Evolutionary conservation across 257 asterid species (phyloP), one percentile per base, ranked within the genome.

Genomic region (Oldenlandia corymbosa): DNA sequence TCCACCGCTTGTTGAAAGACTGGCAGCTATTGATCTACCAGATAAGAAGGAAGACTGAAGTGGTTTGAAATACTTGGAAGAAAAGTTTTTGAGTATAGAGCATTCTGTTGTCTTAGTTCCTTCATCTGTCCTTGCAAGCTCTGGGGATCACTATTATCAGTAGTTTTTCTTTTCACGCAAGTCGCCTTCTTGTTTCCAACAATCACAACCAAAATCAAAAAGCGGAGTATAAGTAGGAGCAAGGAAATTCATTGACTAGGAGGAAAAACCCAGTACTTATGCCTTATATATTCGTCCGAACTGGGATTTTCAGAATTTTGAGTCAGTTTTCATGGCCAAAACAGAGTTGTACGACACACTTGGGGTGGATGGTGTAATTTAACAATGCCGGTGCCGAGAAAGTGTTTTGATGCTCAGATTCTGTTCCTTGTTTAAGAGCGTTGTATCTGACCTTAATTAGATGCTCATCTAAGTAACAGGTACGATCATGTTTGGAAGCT

Each of bases 1-100:
- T 73, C 99, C 99, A 70, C 99, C 96, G 13, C 80, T 92, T 26
- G 97, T 92, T 17, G 99, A 92, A 66, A 84, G 99, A 69, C 71
- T 92, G 78, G 86, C 94, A 42, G 96, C 96, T 18, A 80, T 91
- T 18, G 98, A 91, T 39, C 70, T 74, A 72, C 49, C 83, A n/a
- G 90, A 83, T 26, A 91, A 91, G 68, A 91, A 91, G 88, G 66
- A 84, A 0, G 87, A 88, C 69, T 91, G 84, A 81, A 42, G 28
- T 24, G 28, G 27, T 18, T 20, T 27, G 26, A 2, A 17, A 5
- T 27, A 42, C 30, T 28, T 5, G 4, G 26, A 26, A 58, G n/a
- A 16, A 1, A 16, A 39, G 12, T 11, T 39, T 37, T 65, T 49
- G 66, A 59, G 67, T 59, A 27, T 43, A 32, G 32, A 58, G 53